These are phyloP conservation scores for Populus hybrid DNA, from an alignment of 441 rosid genomes.

Conservation along the genomic window DNA sequence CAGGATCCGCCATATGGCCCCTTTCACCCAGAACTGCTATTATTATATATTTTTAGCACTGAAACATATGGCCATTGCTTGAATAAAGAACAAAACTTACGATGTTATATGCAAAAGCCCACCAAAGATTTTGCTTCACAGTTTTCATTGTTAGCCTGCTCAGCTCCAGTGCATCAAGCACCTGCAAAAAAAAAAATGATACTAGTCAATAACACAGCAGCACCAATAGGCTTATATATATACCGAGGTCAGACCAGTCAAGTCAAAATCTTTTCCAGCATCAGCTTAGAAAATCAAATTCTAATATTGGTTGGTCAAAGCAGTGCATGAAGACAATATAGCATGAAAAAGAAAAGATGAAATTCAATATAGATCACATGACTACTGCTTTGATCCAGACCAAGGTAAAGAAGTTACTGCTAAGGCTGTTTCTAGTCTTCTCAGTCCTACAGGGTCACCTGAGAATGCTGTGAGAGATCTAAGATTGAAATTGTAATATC, in stretches of 20 bases:
- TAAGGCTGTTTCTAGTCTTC: too few species aligned
- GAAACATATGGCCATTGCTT: not conserved
- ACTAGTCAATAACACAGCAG: conserved; percentile 9
- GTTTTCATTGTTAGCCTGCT: conserved; percentile 97
- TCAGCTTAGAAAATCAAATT: not conserved
- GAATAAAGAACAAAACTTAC: conserved; percentile 46
- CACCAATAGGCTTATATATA: not conserved
- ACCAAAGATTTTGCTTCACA: conserved; percentile 96
- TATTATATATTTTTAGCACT: not conserved
- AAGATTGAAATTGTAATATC: too few species aligned
- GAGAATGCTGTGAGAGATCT: too few species aligned
- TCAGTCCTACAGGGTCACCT: too few species aligned
- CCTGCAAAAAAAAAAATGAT: conserved; percentile 36
- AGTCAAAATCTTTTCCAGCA: not conserved
- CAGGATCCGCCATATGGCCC: not conserved
- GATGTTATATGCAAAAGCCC: conserved; percentile 97
- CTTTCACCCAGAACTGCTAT: not conserved
- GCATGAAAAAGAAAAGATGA: not conserved
- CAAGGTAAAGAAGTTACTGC: too few species aligned
- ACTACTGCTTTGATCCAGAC: not conserved
- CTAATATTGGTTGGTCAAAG: too few species aligned
- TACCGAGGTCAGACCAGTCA: not conserved
- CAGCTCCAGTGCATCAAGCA: conserved; percentile 92
- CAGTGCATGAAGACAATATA: not conserved
- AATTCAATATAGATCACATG: not conserved